phyloP scores from a whole-genome alignment of 2,329 filamentous ascomycete species.

The Trichothecium roseum region DNA sequence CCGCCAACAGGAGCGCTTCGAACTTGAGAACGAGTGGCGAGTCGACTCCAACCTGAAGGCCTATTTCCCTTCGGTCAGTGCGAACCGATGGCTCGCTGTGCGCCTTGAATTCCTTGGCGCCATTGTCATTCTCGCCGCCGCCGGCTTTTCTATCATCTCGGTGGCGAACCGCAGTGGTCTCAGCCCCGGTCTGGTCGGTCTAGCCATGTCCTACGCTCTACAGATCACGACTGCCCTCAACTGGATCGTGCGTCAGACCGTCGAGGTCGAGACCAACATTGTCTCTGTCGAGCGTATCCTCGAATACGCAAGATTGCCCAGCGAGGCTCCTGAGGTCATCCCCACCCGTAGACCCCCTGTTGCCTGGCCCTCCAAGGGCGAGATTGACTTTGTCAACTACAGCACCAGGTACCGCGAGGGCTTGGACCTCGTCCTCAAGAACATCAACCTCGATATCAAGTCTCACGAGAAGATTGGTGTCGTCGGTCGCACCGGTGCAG shows the following conservation, averaged over 20 bases:
- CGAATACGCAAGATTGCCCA: slow-evolving; percentile 84
- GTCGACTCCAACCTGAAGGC: slow-evolving; percentile 90
- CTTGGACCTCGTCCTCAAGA: slow-evolving; percentile 84
- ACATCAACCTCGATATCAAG: slow-evolving; percentile 86
- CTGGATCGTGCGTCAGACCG: slow-evolving; percentile 97
- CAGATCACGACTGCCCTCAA: slow-evolving; percentile 96
- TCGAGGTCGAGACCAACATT: slow-evolving; percentile 99
- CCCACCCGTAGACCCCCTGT: slow-evolving; percentile 77
- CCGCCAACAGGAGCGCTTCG: slow-evolving; percentile 77
- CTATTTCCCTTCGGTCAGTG: slow-evolving; percentile 92
- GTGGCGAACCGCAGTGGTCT: slow-evolving; percentile 58
- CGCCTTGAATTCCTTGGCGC: slow-evolving; percentile 93
- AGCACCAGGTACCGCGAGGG: slow-evolving; percentile 87
- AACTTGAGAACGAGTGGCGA: slow-evolving; percentile 92
- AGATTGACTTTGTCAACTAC: slow-evolving; percentile 85
- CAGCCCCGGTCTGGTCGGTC: slow-evolving; percentile 68
- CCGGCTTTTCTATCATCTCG: slow-evolving; percentile 70
- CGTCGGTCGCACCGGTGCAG: slow-evolving; percentile 88
- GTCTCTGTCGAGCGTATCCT: slow-evolving; percentile 96
- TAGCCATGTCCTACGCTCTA: slow-evolving; percentile 93
- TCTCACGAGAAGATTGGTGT: slow-evolving; percentile 97
- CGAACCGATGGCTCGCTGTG: slow-evolving; percentile 88
- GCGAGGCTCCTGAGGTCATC: slow-evolving; percentile 90
- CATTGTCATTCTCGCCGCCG: slow-evolving; percentile 81
- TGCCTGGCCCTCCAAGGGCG: slow-evolving; percentile 84